Evolutionary conservation across 2,329 filamentous ascomycete species (phyloP).

Genomic region (Pyricularia sp.): DNA sequence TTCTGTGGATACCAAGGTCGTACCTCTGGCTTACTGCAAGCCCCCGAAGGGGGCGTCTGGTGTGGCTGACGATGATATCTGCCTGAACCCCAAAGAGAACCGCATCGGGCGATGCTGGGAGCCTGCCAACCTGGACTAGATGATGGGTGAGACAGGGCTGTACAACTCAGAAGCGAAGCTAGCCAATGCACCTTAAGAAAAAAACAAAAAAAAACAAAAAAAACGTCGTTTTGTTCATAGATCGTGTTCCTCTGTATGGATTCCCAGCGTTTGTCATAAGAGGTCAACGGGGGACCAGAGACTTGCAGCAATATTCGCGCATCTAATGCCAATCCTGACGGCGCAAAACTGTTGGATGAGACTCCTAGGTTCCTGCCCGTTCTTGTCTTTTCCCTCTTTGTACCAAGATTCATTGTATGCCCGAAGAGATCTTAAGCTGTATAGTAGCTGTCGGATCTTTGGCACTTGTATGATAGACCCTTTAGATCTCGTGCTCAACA

Average conservation of each 20-base stretch:
- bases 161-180: neutral
- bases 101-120: constrained; percentile 2
- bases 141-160: neutral
- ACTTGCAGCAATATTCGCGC: neutral
- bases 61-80: neutral
- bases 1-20: neutral
- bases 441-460: no score
- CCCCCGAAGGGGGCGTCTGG: neutral
- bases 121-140: constrained; percentile 1
- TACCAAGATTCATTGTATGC: no score
- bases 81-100: constrained; percentile 2
- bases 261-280: neutral
- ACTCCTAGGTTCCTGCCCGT: no score
- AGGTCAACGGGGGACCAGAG: neutral
- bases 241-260: neutral
- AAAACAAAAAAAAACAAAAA: no score
- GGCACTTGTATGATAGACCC: no score
- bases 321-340: no score
- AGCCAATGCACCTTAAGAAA: neutral
- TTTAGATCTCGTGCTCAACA: no score
- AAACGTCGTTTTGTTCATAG: no score
- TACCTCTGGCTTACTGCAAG: neutral
- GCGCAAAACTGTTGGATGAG: no score
- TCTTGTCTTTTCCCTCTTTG: no score
- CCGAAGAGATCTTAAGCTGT: no score